These are phyloP conservation scores for Apophysomyces sp. DNA, from an alignment of 371 early-diverging fungal genomes.

Conservation along the genomic window DNA sequence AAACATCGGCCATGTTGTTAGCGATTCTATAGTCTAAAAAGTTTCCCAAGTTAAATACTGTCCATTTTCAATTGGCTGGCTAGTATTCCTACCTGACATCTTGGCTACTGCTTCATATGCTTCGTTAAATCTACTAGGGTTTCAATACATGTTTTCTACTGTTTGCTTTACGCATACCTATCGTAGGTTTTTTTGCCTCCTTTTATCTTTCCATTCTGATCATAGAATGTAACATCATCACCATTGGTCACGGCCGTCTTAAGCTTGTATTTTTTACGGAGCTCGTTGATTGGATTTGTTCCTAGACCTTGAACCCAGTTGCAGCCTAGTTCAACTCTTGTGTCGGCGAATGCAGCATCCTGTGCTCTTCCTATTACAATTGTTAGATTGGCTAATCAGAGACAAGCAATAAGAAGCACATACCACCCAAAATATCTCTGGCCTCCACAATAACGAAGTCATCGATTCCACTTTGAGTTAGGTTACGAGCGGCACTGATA, in stretches of 20 bases:
- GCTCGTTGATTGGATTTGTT: constrained; percentile 38
- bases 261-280: constrained; percentile 35
- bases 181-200: constrained; percentile 21
- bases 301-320: constrained; percentile 58
- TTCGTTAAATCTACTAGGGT: constrained; percentile 15
- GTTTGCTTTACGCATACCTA: neutral
- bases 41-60: no score
- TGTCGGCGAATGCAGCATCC: constrained; percentile 32
- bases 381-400: neutral
- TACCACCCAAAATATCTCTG: constrained; percentile 38
- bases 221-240: constrained; percentile 32
- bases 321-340: constrained; percentile 41
- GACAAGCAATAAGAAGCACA: neutral
- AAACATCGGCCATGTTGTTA: constrained; percentile 34
- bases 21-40: constrained; percentile 26
- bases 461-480: constrained; percentile 32
- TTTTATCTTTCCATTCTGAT: constrained; percentile 25
- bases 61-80: neutral
- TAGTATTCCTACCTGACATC: constrained; percentile 23
- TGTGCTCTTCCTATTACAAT: constrained; percentile 35
- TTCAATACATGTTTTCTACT: neutral
- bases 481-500: constrained; percentile 44
- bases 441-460: constrained; percentile 51
- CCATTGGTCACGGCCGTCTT: constrained; percentile 26
- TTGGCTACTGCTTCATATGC: constrained; percentile 25